Evolutionary conservation across 495 filamentous ascomycete species (phyloP), one percentile per base, ranked within the genome.

Genomic region (Sabuloglossum arenarium): DNA sequence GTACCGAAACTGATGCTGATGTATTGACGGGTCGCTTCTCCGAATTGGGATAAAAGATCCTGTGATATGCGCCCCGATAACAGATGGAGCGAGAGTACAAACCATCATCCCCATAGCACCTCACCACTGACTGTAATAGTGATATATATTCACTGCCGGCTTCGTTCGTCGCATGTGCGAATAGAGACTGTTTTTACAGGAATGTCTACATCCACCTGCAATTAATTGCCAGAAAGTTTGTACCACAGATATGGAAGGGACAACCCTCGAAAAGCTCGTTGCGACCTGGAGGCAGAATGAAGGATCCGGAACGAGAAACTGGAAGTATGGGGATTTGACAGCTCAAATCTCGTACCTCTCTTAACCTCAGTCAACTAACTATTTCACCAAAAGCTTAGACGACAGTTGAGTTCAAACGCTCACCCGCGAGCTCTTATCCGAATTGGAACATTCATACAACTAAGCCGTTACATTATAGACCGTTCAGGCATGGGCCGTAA

Each of bases 401-500:
- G 30, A 8, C 11, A 39, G 19, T 19, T 6, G 54, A 56, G 12
- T 56, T 52, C 37, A 56, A 56, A 11, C 31, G 54, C 6, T 31
- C 34, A 10, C 31, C 37, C 4, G 54, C 54, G 37, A 28, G 28
- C 24, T 31, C 54, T 2, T 56, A 56, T 29, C 54, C 32, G 25
- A 31, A 24, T 52, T 52, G 54, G 54, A 21, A 25, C n/a, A 31
- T 56, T 21, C 31, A 46, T 11, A 54, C 54, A 16, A 56, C 54
- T 8, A 57, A 57, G 47, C 56, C 50, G 12, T 27, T 57, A 14
- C 56, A 52, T 3, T 55, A 57, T 28, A 29, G 56, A 25, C 56
- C 56, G 12, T 56, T 56, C 54, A 50, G 42, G 16, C 29, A 56
- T 52, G 54, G 54, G n/a, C 54, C 54, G 31, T 54, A 31, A 29